Percentiles rank a stretch among this genome's conserved stretches.
These are phyloP conservation scores for rapeseed (Brassica napus) DNA, from an alignment of 345 rosid species.

Conservation along the genomic window Da-Ae NC_063439.1:23100001-23100500, in stretches of 20 bases:
- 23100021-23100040: slow-evolving; percentile 92
- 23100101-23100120: slow-evolving; percentile 70
- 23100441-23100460: slow-evolving; percentile 88
- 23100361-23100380: slow-evolving; percentile 70
- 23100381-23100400: slow-evolving; percentile 55
- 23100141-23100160: slow-evolving; percentile 82
- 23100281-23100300: slow-evolving; percentile 47
- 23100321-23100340: slow-evolving; percentile 82
- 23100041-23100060: slow-evolving; percentile 91
- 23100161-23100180: slow-evolving; percentile 81
- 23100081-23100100: slow-evolving; percentile 64
- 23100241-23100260: not conserved
- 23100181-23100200: slow-evolving; percentile 68
- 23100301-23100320: slow-evolving; percentile 95
- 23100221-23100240: slow-evolving; percentile 96
- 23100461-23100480: slow-evolving; percentile 87
- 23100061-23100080: slow-evolving; percentile 68
- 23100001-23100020: slow-evolving; percentile 74
- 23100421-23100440: slow-evolving; percentile 88
- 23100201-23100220: slow-evolving; percentile 74
- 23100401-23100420: slow-evolving; percentile 58
- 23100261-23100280: slow-evolving; percentile 7
- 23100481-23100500: slow-evolving; percentile 99
- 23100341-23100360: slow-evolving; percentile 61
- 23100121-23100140: slow-evolving; percentile 95